Percentiles rank a stretch among this genome's conserved stretches.
These are phyloP conservation scores for Prosopis cineraria DNA, from an alignment of 306 rosid genomes.

Conservation along the genomic window DNA sequence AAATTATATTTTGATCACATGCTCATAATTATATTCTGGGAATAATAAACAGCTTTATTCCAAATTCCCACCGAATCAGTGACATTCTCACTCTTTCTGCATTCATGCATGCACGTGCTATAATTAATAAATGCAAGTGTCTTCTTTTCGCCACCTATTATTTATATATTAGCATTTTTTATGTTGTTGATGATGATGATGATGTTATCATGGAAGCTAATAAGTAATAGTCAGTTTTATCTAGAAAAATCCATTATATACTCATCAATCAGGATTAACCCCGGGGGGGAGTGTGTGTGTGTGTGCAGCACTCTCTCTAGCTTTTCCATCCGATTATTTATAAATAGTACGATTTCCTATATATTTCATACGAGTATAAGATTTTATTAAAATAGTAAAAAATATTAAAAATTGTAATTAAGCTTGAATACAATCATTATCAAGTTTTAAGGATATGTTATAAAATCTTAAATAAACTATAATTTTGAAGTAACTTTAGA, in stretches of 20 bases:
- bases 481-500: too few relatives aligned
- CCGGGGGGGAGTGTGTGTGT: too few relatives aligned
- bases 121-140: neutral
- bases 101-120: neutral
- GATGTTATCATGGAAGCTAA: neutral
- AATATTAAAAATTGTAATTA: too few relatives aligned
- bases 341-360: too few relatives aligned
- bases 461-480: too few relatives aligned
- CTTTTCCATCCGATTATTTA: too few relatives aligned
- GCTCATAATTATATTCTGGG: neutral
- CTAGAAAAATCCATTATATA: neutral
- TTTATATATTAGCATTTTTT: neutral
- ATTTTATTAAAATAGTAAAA: too few relatives aligned
- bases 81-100: neutral
- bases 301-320: neutral
- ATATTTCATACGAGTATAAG: too few relatives aligned
- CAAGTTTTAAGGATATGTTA: too few relatives aligned
- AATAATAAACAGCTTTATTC: conserved; percentile 16
- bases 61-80: neutral
- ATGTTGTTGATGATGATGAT: neutral
- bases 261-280: too few relatives aligned
- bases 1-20: conserved; percentile 13
- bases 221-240: neutral
- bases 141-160: neutral
- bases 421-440: too few relatives aligned